Percentiles rank a stretch among this genome's conserved stretches.
Conservation (phyloP, 2,329 filamentous ascomycete genomes). For the Aureobasidium sp. region DNA sequence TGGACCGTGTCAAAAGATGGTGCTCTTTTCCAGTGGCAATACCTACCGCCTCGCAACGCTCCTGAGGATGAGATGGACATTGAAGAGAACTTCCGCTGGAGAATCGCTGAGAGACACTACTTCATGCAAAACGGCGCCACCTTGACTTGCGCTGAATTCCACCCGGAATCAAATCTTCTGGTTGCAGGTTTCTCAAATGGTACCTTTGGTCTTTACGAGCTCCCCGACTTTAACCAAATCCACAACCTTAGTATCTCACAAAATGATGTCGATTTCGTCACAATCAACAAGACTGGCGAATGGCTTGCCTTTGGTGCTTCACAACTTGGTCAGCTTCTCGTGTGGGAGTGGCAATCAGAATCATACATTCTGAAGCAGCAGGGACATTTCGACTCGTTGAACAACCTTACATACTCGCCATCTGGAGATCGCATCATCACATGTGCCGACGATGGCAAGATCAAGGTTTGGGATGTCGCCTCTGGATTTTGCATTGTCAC, state of each 20-base stretch:
- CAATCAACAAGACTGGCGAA: slow-evolving; percentile 88
- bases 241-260: slow-evolving; percentile 92
- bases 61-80: slow-evolving; percentile 46
- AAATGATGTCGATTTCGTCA: slow-evolving; percentile 90
- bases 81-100: slow-evolving; percentile 69
- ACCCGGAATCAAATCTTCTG: slow-evolving; percentile 79
- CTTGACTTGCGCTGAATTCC: slow-evolving; percentile 80
- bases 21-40: slow-evolving; percentile 92
- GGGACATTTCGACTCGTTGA: slow-evolving; percentile 94
- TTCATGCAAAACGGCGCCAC: slow-evolving; percentile 88
- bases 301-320: slow-evolving; percentile 97
- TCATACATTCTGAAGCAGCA: slow-evolving; percentile 98
- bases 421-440: slow-evolving; percentile 92
- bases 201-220: slow-evolving; percentile 86
- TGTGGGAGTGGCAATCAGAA: slow-evolving; percentile 99
- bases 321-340: slow-evolving; percentile 87
- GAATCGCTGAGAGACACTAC: slow-evolving; percentile 83
- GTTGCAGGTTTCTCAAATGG: slow-evolving; percentile 95
- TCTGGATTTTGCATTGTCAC: slow-evolving; percentile 98
- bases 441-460: slow-evolving; percentile 90
- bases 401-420: slow-evolving; percentile 83
- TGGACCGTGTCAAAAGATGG: slow-evolving; percentile 97
- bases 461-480: slow-evolving; percentile 96
- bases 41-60: slow-evolving; percentile 53
- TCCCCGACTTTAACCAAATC: slow-evolving; percentile 92